Evolutionary conservation across 768 basidiomycete genomes (phyloP).

Genomic region (Hirschioporus abietinus): DNA sequence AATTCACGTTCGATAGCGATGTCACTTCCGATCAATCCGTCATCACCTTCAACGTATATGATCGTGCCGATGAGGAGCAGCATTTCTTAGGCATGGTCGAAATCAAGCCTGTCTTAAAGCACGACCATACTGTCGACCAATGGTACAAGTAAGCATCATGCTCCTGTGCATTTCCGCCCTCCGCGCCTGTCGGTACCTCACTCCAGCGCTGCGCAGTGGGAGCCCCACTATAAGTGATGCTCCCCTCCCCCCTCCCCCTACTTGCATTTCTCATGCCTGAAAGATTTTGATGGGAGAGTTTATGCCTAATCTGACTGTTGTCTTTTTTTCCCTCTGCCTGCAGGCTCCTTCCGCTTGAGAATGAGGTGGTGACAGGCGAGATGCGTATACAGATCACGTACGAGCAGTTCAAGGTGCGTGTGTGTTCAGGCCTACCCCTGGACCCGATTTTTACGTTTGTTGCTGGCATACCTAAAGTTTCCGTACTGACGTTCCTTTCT

Average conservation of each 20-base stretch:
- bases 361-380: constrained; percentile 85
- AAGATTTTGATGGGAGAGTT: constrained; percentile 5
- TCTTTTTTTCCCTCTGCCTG: constrained; percentile 11
- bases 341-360: constrained; percentile 71
- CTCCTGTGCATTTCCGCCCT: constrained; percentile 7
- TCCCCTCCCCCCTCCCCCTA: constrained; percentile 13
- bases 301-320: constrained; percentile 14
- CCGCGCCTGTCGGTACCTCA: neutral
- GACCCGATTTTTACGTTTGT: neutral
- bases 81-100: constrained; percentile 89
- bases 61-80: constrained; percentile 75
- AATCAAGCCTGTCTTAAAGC: constrained; percentile 85
- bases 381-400: constrained; percentile 94
- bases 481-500: neutral
- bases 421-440: neutral
- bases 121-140: constrained; percentile 92
- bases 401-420: constrained; percentile 79
- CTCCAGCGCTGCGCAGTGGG: neutral
- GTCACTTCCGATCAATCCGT: constrained; percentile 83
- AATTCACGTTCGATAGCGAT: constrained; percentile 53
- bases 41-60: constrained; percentile 88
- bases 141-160: constrained; percentile 82
- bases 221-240: constrained; percentile 13
- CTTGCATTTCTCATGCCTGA: constrained; percentile 13
- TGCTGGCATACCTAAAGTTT: neutral